These are phyloP conservation scores for Fusarium zealandicum DNA, from an alignment of 2,329 filamentous ascomycete genomes.

Conservation along the genomic window DNA sequence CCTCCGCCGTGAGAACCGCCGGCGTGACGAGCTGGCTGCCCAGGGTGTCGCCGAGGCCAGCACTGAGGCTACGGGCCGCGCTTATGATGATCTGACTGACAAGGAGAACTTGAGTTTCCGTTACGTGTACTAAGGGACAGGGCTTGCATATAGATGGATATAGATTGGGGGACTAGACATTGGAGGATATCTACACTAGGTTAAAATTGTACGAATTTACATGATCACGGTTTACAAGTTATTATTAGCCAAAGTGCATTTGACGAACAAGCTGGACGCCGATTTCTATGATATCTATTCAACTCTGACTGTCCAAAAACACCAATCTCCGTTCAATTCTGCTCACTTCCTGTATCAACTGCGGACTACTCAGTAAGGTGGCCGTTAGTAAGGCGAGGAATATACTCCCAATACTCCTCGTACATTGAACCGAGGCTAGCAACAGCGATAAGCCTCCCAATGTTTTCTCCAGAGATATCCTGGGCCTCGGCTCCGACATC, in stretches of 20 bases:
- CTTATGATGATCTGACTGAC: conserved; percentile 64
- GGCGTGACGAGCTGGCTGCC: conserved; percentile 56
- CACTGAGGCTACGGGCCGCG: conserved; percentile 50
- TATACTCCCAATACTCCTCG: neutral
- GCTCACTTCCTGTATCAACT: no score
- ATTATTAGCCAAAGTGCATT: no score
- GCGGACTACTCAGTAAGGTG: no score
- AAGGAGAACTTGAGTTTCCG: conserved; percentile 65
- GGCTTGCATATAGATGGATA: neutral
- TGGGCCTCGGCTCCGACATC: neutral
- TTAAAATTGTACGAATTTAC: no score
- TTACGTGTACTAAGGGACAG: conserved; percentile 55
- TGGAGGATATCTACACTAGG: no score
- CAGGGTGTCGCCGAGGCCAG: conserved; percentile 49
- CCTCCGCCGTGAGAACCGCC: conserved; percentile 62
- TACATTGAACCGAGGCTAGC: no score
- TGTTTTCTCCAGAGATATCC: neutral
- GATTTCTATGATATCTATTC: no score
- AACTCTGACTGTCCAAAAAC: no score
- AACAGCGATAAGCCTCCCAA: neutral
- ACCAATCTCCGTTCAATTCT: no score
- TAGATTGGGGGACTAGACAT: neutral
- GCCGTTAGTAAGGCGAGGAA: no score
- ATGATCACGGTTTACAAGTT: no score
- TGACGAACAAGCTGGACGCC: no score